phyloP scores from a whole-genome alignment of 1,284 basidiomycete species.

The Heterobasidion occidentale region DNA sequence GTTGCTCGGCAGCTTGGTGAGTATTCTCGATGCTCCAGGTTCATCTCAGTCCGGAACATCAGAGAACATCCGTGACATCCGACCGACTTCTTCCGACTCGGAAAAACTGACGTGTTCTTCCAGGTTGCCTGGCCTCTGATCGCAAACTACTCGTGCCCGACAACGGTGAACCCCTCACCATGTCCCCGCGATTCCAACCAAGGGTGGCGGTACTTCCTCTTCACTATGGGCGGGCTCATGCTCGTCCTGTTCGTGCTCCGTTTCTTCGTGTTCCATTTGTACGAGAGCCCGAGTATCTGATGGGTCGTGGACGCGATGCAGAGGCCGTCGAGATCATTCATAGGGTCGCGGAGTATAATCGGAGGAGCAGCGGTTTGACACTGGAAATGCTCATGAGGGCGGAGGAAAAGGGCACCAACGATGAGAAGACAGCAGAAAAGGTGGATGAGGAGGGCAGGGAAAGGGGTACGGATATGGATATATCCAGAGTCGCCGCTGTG shows the following conservation, averaged over 20 bases:
- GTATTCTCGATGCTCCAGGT: conserved; percentile 13
- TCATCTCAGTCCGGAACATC: neutral
- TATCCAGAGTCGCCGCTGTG: conserved; percentile 29
- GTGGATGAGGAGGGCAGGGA: conserved; percentile 10
- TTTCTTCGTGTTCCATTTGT: conserved; percentile 67
- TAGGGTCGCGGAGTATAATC: conserved; percentile 65
- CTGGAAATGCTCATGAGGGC: conserved; percentile 36
- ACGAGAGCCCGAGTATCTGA: conserved; percentile 71
- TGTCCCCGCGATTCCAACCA: conserved; percentile 40
- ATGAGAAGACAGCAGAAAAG: neutral
- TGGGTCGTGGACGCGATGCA: conserved; percentile 63
- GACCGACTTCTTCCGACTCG: too few species aligned
- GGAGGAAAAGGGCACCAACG: conserved; percentile 12
- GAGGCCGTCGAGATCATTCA: conserved; percentile 68
- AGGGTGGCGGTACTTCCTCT: conserved; percentile 72
- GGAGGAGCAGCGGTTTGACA: conserved; percentile 34
- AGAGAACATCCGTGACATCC: too few species aligned
- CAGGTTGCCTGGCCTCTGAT: conserved; percentile 64
- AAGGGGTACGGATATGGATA: conserved; percentile 20
- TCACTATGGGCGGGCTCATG: conserved; percentile 54
- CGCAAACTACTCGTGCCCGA: conserved; percentile 48
- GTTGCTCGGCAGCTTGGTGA: conserved; percentile 47
- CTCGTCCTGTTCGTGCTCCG: conserved; percentile 58
- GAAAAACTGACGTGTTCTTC: conserved; percentile 19
- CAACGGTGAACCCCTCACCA: conserved; percentile 27